Evolutionary conservation across 2,329 filamentous ascomycete genomes (phyloP).

Genomic region (Orbilia oligospora): DNA sequence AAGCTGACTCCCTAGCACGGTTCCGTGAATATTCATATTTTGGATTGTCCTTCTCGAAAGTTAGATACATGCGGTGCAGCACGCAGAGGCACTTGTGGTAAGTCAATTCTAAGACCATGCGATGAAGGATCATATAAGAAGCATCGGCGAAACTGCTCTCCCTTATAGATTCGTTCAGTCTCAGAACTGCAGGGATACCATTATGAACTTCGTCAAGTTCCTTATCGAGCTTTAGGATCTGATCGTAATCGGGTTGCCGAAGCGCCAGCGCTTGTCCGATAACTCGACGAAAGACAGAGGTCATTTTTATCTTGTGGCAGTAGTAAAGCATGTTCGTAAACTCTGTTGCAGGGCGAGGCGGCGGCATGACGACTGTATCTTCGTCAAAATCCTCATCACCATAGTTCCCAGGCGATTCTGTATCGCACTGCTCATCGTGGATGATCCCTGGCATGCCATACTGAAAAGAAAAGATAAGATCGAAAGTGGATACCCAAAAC

Average conservation of each 20-base stretch:
- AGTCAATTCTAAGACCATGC: conserved; percentile 70
- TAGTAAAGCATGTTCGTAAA: conserved; percentile 69
- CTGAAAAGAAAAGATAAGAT: conserved; percentile 71
- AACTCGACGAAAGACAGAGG: conserved; percentile 69
- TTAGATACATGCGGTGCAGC: conserved; percentile 63
- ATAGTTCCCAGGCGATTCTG: conserved; percentile 69
- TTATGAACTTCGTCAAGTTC: conserved; percentile 67
- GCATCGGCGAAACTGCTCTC: conserved; percentile 69
- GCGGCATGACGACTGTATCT: conserved; percentile 68
- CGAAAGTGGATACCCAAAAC: conserved; percentile 70
- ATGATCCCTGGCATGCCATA: conserved; percentile 71
- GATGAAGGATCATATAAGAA: conserved; percentile 70
- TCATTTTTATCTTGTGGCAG: conserved; percentile 68
- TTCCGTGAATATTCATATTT: conserved; percentile 46
- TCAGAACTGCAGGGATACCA: conserved; percentile 68
- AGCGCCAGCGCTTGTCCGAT: conserved; percentile 68
- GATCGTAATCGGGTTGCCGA: conserved; percentile 62
- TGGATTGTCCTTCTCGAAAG: conserved; percentile 46
- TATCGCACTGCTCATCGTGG: conserved; percentile 70
- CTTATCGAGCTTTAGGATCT: conserved; percentile 66
- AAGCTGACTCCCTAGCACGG: conserved; percentile 30
- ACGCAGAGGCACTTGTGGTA: conserved; percentile 68
- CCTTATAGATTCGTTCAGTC: conserved; percentile 67
- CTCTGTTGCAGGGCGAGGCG: conserved; percentile 68
- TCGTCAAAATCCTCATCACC: conserved; percentile 72